Evolutionary conservation across 805 yeast genomes (phyloP), one percentile per base, ranked within the genome.

Genomic region (Ogataea allantospora): DNA sequence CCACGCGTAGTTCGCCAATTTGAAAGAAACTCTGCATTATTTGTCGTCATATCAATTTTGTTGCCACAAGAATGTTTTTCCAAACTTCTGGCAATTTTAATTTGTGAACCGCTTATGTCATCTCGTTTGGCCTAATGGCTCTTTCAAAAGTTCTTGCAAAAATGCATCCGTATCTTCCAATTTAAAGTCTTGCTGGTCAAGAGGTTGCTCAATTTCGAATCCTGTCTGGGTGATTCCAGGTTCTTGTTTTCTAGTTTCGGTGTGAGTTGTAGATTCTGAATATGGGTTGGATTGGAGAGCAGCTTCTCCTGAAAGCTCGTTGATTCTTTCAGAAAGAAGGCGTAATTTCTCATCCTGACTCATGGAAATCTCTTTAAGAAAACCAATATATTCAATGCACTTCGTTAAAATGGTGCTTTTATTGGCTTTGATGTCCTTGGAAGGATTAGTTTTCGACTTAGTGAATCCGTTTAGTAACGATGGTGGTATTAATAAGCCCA

Each of bases 401-500:
- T 80, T 78, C 50, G 77, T 74, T 43, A 88, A 68, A 33, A 87
- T 84, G 5, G 84, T 78, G 17, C 89, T 80, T 62, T 88, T 88
- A 57, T 88, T 86, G 1, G 95, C 91, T 55, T 82, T 83, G 2
- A 80, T 70, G 46, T 86, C 93, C 47, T 71, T 82, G 3, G 27
- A 42, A 6, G 69, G 69, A 40, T 66, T 66, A 13, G 39, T 31
- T 20, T 57, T 60, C 2, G 43, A 30, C 32, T 57, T 60, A 7
- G 48, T 33, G 5, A 38, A 21, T 17, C 71, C 71, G 33, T 73
- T 70, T 16, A 84, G 60, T 43, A 85, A 58, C 3, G 83, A 70
- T 1, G 88, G 91, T 1, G 97, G 97, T 1, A 89, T 84, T 33
- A 89, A 68, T 16, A 74, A 63, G 1, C 95, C 91, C 52, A 89